Evolutionary conservation across 2,329 filamentous ascomycete species (phyloP).

Genomic region (Colletotrichum shisoi): DNA sequence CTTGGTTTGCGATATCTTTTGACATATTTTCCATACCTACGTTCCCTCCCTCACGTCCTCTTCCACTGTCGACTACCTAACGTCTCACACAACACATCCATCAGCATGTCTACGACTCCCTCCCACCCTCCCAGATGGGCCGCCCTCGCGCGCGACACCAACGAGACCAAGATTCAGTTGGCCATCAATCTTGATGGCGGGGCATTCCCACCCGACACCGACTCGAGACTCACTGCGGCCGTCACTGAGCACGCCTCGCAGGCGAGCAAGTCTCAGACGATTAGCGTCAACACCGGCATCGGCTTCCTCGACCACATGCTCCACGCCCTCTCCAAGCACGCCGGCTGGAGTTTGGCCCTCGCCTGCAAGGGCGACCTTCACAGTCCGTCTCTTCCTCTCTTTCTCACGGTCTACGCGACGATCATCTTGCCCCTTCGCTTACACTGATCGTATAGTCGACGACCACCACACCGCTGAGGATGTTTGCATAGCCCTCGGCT

Average conservation of each 20-base stretch:
- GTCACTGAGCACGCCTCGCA: conserved; percentile 78
- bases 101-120: conserved; percentile 35
- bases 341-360: conserved; percentile 88
- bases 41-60: not conserved
- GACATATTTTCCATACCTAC: not conserved
- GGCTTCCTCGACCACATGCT: conserved; percentile 99
- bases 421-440: conserved; percentile 5
- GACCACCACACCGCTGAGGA: conserved; percentile 99
- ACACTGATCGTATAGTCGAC: conserved; percentile 69
- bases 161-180: conserved; percentile 96
- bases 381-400: conserved; percentile 65
- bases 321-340: conserved; percentile 94
- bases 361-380: conserved; percentile 88
- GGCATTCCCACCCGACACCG: conserved; percentile 71
- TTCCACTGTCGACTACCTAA: not conserved
- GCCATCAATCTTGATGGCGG: conserved; percentile 94
- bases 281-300: conserved; percentile 89
- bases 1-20: not conserved
- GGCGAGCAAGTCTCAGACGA: conserved; percentile 81
- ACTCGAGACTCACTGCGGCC: conserved; percentile 60
- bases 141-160: conserved; percentile 86
- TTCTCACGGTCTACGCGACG: not conserved
- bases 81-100: not conserved
- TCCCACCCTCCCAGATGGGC: conserved; percentile 67
- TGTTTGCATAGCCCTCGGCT: conserved; percentile 87